Evolutionary conservation across 2,329 filamentous ascomycete species (phyloP), one percentile per base, ranked within the genome.

Genomic region (Calonectria leucothoes): DNA sequence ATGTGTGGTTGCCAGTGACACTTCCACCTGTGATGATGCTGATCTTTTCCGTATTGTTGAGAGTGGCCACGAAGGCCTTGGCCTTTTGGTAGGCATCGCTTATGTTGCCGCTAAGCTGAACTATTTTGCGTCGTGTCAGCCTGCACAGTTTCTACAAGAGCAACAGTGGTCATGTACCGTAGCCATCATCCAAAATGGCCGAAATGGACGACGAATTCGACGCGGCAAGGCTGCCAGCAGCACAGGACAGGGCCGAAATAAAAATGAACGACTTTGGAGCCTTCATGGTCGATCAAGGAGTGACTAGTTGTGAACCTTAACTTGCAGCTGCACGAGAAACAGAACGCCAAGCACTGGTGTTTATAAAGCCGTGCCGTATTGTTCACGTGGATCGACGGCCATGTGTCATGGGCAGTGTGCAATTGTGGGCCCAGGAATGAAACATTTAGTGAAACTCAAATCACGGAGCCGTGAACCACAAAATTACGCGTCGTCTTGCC

Each of bases 21-120:
- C 64, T 66, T 27, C 64, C 48, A 20, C 64, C 64, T 6, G 45
- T 66, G 6, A 66, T 66, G 29, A 66, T 66, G 45, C 45, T 31
- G 37, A 66, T 27, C 64, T 66, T 66, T n/a, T 66, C 64, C n/a
- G 64, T 66, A 25, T 66, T 66, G 29, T 66, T 66, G 6, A 66
- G n/a, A 29, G 45, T 52, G n/a, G 64, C 29, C 14, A 66, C 64
- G n/a, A 66, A 66, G 17, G 45, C 42, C 48, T 66, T 66, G n/a
- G 64, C 64, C 45, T 66, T 66, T 66, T 39, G 29, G 42, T 66
- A 66, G 64, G 64, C 64, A 37, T 51, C 45, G 17, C 33, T 25
- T 10, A 23, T 35, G 17, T 33, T 25, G 23, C 64, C 64, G n/a
- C 48, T 66, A 3, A 66, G 64, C 7, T 66, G 42, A 25, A 66